A percentile compares a stretch with the other conserved stretches of the same genome.
phyloP scores from a whole-genome alignment of 176 grass and related monocot species.

The Oryza longistaminata region DNA sequence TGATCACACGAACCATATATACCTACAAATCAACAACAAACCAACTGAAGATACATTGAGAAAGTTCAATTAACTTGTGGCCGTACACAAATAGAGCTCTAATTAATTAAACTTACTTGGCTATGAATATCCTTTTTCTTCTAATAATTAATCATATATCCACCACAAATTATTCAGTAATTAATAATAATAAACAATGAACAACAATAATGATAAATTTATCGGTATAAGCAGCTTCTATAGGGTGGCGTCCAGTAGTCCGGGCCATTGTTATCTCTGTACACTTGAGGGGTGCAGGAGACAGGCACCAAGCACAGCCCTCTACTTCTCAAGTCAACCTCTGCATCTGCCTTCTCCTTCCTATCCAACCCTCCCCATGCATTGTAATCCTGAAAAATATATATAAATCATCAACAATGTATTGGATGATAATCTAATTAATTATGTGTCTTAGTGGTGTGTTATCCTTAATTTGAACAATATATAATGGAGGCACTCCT shows the following conservation, averaged over 20 bases:
- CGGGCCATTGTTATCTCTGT: slow-evolving; percentile 62
- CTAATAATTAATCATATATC: slow-evolving; percentile 15
- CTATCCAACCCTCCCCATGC: slow-evolving; percentile 66
- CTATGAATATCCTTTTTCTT: slow-evolving; percentile 11
- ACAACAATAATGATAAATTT: slow-evolving; percentile 25
- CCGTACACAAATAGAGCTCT: slow-evolving; percentile 22
- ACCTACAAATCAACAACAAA: slow-evolving; percentile 3
- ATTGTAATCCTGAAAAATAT: slow-evolving; percentile 62
- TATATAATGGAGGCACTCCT: background rate
- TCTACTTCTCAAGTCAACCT: slow-evolving; percentile 70
- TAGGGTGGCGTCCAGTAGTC: slow-evolving; percentile 87
- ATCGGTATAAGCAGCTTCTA: slow-evolving; percentile 67
- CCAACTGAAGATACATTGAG: slow-evolving; percentile 20
- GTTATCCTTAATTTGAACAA: background rate
- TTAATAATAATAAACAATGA: slow-evolving; percentile 30
- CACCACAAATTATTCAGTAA: slow-evolving; percentile 50
- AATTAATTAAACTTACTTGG: slow-evolving; percentile 2
- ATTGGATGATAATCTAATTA: background rate
- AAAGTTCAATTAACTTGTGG: slow-evolving; percentile 27
- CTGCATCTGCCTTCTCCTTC: slow-evolving; percentile 58
- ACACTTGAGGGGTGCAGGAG: slow-evolving; percentile 72
- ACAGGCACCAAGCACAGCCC: slow-evolving; percentile 86
- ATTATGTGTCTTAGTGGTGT: background rate
- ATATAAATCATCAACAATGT: background rate
- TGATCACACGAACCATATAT: background rate